Evolutionary conservation across 129 eudicot genomes (phyloP).

Genomic region (Arctium minus): DNA sequence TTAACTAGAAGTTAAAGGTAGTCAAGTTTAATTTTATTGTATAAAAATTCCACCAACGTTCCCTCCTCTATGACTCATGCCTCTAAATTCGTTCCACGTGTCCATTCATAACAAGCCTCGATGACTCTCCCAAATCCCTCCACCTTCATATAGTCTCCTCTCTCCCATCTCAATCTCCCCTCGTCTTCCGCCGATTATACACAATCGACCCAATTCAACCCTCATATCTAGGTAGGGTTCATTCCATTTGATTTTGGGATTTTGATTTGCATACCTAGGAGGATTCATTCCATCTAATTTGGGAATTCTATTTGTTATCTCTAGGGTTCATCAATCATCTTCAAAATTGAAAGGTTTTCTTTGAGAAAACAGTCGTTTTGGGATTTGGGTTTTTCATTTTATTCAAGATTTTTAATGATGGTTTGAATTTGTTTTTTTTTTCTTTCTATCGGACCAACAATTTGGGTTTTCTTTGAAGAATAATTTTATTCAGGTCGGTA

Average conservation of each 20-base stretch:
- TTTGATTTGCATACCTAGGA: not conserved
- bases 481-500: not conserved
- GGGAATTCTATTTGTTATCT: not conserved
- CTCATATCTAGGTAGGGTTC: slow-evolving; percentile 4
- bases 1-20: not conserved
- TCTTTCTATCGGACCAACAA: not conserved
- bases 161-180: slow-evolving; percentile 1
- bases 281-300: not conserved
- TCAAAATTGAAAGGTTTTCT: not conserved
- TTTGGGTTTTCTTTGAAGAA: not conserved
- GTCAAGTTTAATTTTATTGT: not conserved
- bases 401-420: not conserved
- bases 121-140: slow-evolving; percentile 20
- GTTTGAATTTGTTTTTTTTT: not conserved
- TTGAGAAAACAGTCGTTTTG: not conserved
- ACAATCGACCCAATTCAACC: not conserved
- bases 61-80: slow-evolving; percentile 14
- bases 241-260: not conserved
- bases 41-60: slow-evolving; percentile 13
- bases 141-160: slow-evolving; percentile 17
- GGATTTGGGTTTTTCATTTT: not conserved
- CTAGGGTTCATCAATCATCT: slow-evolving; percentile 7
- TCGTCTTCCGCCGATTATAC: not conserved
- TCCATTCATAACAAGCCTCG: slow-evolving; percentile 25
- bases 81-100: slow-evolving; percentile 26